Evolutionary conservation across 768 basidiomycete genomes (phyloP).

Genomic region (Obba rivulosa): DNA sequence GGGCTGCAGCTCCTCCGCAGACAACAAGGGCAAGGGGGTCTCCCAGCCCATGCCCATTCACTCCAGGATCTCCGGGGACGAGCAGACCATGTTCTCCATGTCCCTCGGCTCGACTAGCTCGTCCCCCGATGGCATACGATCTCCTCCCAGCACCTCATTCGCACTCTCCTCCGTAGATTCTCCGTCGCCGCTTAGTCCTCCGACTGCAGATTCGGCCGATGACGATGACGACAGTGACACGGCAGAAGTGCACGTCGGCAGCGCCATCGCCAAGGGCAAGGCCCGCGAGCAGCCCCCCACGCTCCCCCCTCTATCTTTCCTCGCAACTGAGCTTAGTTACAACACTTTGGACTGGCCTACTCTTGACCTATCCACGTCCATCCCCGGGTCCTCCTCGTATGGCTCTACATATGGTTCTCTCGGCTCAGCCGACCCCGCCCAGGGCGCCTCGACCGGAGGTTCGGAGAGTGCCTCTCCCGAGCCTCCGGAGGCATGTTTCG

Average conservation of each 20-base stretch:
- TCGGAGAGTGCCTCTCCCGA: background rate
- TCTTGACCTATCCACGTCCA: constrained; percentile 17
- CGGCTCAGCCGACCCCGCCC: constrained; percentile 8
- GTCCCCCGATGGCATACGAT: constrained; percentile 13
- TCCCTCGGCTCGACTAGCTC: constrained; percentile 28
- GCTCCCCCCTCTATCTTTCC: constrained; percentile 62
- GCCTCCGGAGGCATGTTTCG: background rate
- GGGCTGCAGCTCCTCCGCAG: constrained; percentile 6
- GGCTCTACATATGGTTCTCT: constrained; percentile 17
- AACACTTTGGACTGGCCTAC: constrained; percentile 18
- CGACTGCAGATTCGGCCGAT: background rate
- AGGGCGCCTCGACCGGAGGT: background rate
- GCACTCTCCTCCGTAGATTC: background rate
- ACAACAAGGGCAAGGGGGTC: constrained; percentile 51
- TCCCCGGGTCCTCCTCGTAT: constrained; percentile 24
- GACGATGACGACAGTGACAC: constrained; percentile 1
- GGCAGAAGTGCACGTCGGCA: background rate
- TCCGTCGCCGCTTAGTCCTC: background rate
- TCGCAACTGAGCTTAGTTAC: constrained; percentile 47
- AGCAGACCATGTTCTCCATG: constrained; percentile 18
- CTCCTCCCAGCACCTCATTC: constrained; percentile 20
- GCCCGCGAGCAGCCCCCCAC: constrained; percentile 47
- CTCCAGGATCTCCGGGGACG: constrained; percentile 9
- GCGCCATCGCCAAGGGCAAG: constrained; percentile 45
- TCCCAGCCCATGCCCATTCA: constrained; percentile 50